Base-by-base conservation (phyloP, 1,284 basidiomycete genomes). In the Cryptococcus hybrid region DNA sequence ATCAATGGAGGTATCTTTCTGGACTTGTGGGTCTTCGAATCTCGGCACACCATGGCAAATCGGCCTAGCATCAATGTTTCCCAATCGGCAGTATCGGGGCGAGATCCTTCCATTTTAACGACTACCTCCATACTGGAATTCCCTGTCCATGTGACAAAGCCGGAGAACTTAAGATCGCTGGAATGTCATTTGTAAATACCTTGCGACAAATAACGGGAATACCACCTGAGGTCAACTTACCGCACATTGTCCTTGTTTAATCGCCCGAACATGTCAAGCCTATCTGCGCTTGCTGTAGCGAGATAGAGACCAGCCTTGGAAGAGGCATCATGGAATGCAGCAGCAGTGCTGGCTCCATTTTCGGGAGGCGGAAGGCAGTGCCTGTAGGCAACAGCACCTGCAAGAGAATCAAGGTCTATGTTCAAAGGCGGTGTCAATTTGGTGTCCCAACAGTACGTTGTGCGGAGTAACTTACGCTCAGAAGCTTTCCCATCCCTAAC, bases 41-140 rank as follows among this genome's bases (percentile, higher is more conserved):
- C 86, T 60, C 88, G 80, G 69, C 88, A 89, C 4, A 91, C 89
- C 89, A 91, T 91, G 0, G 86, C 86, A 76, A 91, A 88, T 11
- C 86, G 81, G 34, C 86, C 86, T 15, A 72, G 58, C 67, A 64
- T 60, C 38, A 67, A 53, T 58, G 80, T 63, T 68, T 87, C 88
- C 86, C 54, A 89, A 4, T 76, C 75, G 13, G 46, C 46, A 30
- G 35, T 7, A 24, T 36, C 79, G 75, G 35, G 70, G 68, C 40
- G 80, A 79, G 42, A 87, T 69, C 15, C 85, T 69, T 90, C 88
- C 86, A 90, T 88, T 69, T 87, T 88, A 39, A 91, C 86, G 2
- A 85, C 87, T 34, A 90, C 85, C 70, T 91, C 89, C 84, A 91
- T 88, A 0, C 86, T 88, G 57, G 86, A 88, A 42, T 75, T 81